Percentiles rank a stretch among this genome's conserved stretches.
phyloP scores from a whole-genome alignment of 2,329 filamentous ascomycete species.

The Fusarium pseudoanthophilum region DNA sequence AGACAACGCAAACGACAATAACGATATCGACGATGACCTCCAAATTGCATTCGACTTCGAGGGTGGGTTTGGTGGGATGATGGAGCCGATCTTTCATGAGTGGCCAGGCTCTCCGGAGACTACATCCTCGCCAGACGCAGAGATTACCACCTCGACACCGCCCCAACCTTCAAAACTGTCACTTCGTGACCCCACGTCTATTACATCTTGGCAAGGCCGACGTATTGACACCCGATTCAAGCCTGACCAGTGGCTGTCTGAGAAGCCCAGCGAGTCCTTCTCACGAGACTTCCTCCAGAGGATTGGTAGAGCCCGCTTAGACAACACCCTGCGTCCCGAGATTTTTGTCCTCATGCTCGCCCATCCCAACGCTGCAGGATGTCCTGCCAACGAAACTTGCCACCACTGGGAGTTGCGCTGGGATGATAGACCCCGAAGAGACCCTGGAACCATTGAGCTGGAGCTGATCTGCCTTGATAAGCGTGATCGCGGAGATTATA shows the following conservation, averaged over 20 bases:
- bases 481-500: not conserved
- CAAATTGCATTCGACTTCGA: not conserved
- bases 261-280: not conserved
- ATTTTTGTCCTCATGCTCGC: not conserved
- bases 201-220: not conserved
- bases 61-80: not conserved
- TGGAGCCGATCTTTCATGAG: not conserved
- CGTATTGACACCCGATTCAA: not conserved
- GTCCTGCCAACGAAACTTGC: not conserved
- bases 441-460: not conserved
- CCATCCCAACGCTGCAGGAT: not conserved
- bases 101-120: not conserved
- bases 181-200: not conserved
- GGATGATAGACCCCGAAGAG: not conserved
- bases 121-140: not conserved
- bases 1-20: not conserved
- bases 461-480: not conserved
- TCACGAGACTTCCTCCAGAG: not conserved
- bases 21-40: not conserved
- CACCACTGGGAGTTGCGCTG: not conserved
- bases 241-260: not conserved
- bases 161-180: not conserved
- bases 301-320: not conserved
- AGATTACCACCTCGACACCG: not conserved
- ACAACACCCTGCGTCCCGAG: not conserved